A percentile compares a stretch with the other conserved stretches of the same genome.
Conservation (phyloP, 768 basidiomycete genomes). For the Fistulinella prunicolor region DNA sequence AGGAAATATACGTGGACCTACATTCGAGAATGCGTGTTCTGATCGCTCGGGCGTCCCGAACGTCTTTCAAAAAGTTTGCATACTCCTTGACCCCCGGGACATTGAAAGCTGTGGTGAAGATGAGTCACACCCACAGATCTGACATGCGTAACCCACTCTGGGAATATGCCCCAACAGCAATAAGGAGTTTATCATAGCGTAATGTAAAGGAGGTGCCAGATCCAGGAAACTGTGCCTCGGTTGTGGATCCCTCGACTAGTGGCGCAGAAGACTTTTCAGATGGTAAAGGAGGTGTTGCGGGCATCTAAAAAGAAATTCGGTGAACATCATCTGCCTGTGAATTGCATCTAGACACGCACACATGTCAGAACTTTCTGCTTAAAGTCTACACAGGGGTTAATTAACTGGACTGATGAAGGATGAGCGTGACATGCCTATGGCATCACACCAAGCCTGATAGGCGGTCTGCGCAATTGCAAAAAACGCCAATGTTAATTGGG, state of each 20-base stretch:
- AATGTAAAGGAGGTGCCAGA: slow-evolving; percentile 49
- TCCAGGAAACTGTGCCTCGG: slow-evolving; percentile 17
- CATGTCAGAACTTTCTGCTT: slow-evolving; percentile 56
- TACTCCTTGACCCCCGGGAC: slow-evolving; percentile 78
- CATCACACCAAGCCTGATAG: slow-evolving; percentile 77
- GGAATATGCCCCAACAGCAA: slow-evolving; percentile 82
- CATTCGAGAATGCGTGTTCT: slow-evolving; percentile 74
- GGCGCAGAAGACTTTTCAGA: slow-evolving; percentile 24
- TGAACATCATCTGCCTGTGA: not conserved
- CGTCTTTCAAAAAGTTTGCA: slow-evolving; percentile 79
- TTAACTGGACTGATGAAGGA: not conserved
- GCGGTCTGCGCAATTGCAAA: slow-evolving; percentile 42
- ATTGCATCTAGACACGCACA: slow-evolving; percentile 37
- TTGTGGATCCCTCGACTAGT: slow-evolving; percentile 14
- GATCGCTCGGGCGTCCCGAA: slow-evolving; percentile 71
- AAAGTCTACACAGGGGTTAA: slow-evolving; percentile 46
- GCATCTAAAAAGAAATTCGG: slow-evolving; percentile 43
- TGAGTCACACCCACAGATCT: slow-evolving; percentile 3
- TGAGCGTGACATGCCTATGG: slow-evolving; percentile 46
- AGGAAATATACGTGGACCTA: slow-evolving; percentile 22
- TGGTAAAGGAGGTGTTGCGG: slow-evolving; percentile 50
- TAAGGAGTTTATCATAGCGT: slow-evolving; percentile 76
- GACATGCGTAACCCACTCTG: slow-evolving; percentile 54
- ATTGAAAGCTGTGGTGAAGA: slow-evolving; percentile 50
- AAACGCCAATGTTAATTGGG: not conserved